Percentiles rank a stretch among this genome's conserved stretches.
These are phyloP conservation scores for Debaryomyces maramus DNA, from an alignment of 805 yeast genomes.

Conservation along the genomic window DNA sequence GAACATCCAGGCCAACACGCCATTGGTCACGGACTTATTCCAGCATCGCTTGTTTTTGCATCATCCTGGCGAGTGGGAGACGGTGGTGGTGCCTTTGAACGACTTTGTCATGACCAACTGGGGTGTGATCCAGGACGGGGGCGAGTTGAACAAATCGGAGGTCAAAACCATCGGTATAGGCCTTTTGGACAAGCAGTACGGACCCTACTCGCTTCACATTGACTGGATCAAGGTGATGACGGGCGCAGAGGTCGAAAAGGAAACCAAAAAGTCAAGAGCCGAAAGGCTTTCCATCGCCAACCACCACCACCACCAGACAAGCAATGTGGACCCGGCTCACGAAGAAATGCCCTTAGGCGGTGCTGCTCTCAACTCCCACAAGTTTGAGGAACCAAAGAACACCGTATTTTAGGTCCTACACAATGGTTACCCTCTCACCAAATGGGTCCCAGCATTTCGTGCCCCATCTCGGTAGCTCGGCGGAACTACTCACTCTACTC, in stretches of 20 bases:
- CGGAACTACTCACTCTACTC: no score
- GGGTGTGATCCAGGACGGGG: conserved; percentile 60
- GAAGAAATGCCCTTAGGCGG: conserved; percentile 18
- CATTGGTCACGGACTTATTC: conserved; percentile 73
- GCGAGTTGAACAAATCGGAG: conserved; percentile 58
- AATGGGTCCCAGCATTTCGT: no score
- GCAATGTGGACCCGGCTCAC: conserved; percentile 6
- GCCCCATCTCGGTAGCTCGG: no score
- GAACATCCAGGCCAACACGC: conserved; percentile 79
- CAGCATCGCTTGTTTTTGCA: conserved; percentile 78
- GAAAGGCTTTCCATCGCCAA: conserved; percentile 17
- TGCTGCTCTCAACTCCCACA: conserved; percentile 27
- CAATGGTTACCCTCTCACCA: no score
- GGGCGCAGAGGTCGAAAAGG: conserved; percentile 50
- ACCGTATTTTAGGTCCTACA: conserved; percentile 26
- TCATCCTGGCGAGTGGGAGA: conserved; percentile 79
- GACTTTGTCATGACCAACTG: conserved; percentile 82
- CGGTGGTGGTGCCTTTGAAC: conserved; percentile 71
- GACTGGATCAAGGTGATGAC: conserved; percentile 73
- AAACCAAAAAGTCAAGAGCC: conserved; percentile 35
- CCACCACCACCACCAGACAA: conserved; percentile 8
- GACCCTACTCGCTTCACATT: conserved; percentile 67
- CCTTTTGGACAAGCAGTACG: conserved; percentile 72
- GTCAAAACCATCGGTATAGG: conserved; percentile 78
- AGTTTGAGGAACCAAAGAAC: conserved; percentile 33